A percentile compares a stretch with the other conserved stretches of the same genome.
Conservation (phyloP, 2,329 filamentous ascomycete species). For the Bipolaris sorokiniana region DNA sequence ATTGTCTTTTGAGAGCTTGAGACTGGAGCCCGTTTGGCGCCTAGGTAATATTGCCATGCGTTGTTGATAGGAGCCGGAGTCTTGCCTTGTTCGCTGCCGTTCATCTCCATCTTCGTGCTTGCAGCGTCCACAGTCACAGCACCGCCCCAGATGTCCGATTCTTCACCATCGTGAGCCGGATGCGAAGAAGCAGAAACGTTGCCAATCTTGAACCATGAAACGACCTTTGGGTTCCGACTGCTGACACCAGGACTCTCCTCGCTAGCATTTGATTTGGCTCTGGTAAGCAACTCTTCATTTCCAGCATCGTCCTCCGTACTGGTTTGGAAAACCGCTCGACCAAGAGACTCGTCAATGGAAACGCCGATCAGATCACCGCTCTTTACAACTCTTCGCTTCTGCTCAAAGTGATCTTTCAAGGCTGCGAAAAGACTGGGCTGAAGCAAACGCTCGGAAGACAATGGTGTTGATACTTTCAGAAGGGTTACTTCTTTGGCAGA, state of each 20-base stretch:
- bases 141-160: slow-evolving; percentile 80
- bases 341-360: slow-evolving; percentile 83
- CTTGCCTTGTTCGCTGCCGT: slow-evolving; percentile 82
- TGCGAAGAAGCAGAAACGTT: slow-evolving; percentile 59
- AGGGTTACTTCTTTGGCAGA: slow-evolving; percentile 80
- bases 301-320: slow-evolving; percentile 73
- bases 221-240: slow-evolving; percentile 48
- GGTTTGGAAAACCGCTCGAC: slow-evolving; percentile 77
- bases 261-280: slow-evolving; percentile 45
- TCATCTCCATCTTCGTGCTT: slow-evolving; percentile 87
- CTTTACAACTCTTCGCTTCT: slow-evolving; percentile 80
- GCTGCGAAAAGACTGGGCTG: slow-evolving; percentile 87
- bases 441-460: slow-evolving; percentile 82
- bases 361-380: slow-evolving; percentile 88
- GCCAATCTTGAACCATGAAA: slow-evolving; percentile 93
- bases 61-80: slow-evolving; percentile 77
- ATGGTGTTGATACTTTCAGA: slow-evolving; percentile 84
- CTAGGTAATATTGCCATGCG: slow-evolving; percentile 89
- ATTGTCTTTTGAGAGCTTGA: slow-evolving; percentile 64
- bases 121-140: slow-evolving; percentile 85
- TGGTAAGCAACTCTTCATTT: slow-evolving; percentile 60
- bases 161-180: slow-evolving; percentile 64
- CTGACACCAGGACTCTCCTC: slow-evolving; percentile 23
- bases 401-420: slow-evolving; percentile 86
- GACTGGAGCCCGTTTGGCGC: slow-evolving; percentile 70